Conservation (phyloP, 2,329 filamentous ascomycete species). For the Colletotrichum melonis region DNA sequence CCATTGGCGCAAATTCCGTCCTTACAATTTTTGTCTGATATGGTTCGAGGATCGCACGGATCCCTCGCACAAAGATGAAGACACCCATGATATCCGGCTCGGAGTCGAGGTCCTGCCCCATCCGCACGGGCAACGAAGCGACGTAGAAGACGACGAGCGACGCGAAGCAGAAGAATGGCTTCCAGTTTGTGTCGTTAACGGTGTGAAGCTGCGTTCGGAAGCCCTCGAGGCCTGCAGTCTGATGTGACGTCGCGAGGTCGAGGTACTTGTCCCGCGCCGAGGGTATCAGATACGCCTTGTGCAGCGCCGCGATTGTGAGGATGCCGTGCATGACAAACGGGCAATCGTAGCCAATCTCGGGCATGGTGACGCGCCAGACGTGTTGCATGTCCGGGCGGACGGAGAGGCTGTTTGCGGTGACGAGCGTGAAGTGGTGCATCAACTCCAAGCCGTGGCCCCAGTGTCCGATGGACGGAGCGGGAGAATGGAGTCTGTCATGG, state of each 20-base stretch:
- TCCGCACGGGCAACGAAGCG: background rate
- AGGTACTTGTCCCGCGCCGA: conserved; percentile 40
- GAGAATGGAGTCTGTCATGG: background rate
- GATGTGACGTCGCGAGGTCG: conserved; percentile 43
- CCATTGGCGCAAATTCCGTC: conserved; percentile 10
- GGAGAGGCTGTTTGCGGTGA: conserved; percentile 40
- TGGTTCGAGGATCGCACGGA: conserved; percentile 4
- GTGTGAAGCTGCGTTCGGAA: conserved; percentile 40
- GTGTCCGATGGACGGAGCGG: conserved; percentile 6
- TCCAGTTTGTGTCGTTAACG: conserved; percentile 37
- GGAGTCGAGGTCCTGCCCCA: background rate
- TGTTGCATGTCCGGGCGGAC: conserved; percentile 39
- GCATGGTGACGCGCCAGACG: conserved; percentile 42
- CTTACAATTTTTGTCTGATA: background rate
- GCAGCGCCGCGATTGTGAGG: conserved; percentile 42
- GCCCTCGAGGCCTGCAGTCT: conserved; percentile 44
- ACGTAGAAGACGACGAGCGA: conserved; percentile 49
- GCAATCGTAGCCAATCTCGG: conserved; percentile 42
- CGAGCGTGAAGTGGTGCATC: conserved; percentile 45
- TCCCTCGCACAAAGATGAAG: conserved; percentile 26
- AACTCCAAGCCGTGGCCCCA: conserved; percentile 40
- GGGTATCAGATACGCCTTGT: conserved; percentile 46
- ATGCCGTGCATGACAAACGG: conserved; percentile 46
- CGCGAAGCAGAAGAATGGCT: conserved; percentile 54
- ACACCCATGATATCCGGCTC: conserved; percentile 5